Conservation (phyloP, 129 eudicot genomes). For the Chrysanthemum lavandulifolium region DNA sequence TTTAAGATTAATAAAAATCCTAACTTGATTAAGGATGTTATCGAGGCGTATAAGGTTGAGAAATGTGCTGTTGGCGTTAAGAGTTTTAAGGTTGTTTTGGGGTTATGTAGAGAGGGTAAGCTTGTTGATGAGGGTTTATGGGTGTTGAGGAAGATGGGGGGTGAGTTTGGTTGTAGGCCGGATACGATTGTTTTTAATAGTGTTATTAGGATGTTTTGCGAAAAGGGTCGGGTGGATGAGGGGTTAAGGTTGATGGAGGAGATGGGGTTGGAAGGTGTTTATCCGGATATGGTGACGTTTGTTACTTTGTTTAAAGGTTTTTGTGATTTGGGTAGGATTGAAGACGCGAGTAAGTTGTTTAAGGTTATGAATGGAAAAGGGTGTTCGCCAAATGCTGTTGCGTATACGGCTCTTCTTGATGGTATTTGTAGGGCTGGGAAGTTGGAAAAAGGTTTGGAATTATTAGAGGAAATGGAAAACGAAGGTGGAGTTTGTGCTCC, state of each 20-base stretch:
- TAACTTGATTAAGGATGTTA: conserved; percentile 43
- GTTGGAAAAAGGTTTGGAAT: conserved; percentile 52
- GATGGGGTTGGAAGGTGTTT: conserved; percentile 51
- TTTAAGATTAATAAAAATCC: conserved; percentile 46
- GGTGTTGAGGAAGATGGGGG: conserved; percentile 74
- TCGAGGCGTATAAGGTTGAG: conserved; percentile 48
- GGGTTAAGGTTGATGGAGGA: conserved; percentile 58
- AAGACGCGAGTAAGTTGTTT: conserved; percentile 59
- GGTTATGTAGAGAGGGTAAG: conserved; percentile 65
- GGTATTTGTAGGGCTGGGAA: conserved; percentile 65
- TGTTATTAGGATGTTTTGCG: conserved; percentile 55
- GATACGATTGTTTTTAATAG: conserved; percentile 61
- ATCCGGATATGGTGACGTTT: conserved; percentile 80
- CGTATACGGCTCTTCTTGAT: conserved; percentile 57
- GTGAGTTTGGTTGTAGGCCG: conserved; percentile 54
- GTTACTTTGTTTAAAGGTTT: conserved; percentile 62
- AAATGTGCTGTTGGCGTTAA: conserved; percentile 43
- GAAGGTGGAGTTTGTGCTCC: conserved; percentile 59
- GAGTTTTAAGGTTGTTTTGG: conserved; percentile 62
- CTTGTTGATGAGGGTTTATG: conserved; percentile 61
- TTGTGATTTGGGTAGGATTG: conserved; percentile 65
- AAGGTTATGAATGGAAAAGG: conserved; percentile 54
- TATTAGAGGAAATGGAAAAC: conserved; percentile 72
- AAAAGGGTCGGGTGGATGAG: conserved; percentile 50
- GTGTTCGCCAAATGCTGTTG: conserved; percentile 56